phyloP scores from a whole-genome alignment of 2,329 filamentous ascomycete genomes.

The Aspergillus ochraceoroseus region DNA sequence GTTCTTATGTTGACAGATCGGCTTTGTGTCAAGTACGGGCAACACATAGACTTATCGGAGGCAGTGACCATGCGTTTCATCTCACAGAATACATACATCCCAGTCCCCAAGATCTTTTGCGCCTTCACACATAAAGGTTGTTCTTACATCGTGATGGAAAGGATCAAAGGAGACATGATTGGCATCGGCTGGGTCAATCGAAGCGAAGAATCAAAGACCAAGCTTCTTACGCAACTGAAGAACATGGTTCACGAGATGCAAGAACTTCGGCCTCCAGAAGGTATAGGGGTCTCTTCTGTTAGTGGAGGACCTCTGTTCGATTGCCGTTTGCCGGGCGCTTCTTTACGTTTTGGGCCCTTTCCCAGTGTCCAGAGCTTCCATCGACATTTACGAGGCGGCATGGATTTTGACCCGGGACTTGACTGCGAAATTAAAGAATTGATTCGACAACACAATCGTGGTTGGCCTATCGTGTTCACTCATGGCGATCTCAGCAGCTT shows the following conservation, averaged over 20 bases:
- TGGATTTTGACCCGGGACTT: constrained; percentile 28
- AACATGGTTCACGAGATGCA: constrained; percentile 31
- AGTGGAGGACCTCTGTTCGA: constrained; percentile 36
- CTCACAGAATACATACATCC: constrained; percentile 36
- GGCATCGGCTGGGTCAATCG: neutral
- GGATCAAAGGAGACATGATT: neutral
- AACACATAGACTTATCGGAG: constrained; percentile 28
- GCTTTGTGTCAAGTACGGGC: constrained; percentile 33
- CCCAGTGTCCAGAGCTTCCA: constrained; percentile 35
- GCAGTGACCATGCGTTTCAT: constrained; percentile 37
- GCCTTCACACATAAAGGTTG: constrained; percentile 28
- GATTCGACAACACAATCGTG: constrained; percentile 30
- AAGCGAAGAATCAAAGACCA: constrained; percentile 13
- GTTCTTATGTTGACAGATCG: constrained; percentile 28
- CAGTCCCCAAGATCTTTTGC: constrained; percentile 38
- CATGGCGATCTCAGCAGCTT: constrained; percentile 49
- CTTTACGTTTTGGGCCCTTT: constrained; percentile 11
- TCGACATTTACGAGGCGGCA: constrained; percentile 30
- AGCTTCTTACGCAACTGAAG: constrained; percentile 34
- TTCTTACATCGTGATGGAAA: constrained; percentile 2
- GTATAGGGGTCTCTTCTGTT: constrained; percentile 29
- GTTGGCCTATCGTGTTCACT: constrained; percentile 43
- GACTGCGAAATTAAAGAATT: constrained; percentile 20
- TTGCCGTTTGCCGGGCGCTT: constrained; percentile 27
- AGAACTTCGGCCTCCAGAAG: constrained; percentile 25